These are phyloP conservation scores for Tremellales sp. DNA, from an alignment of 1,284 basidiomycete genomes.

Conservation along the genomic window DNA sequence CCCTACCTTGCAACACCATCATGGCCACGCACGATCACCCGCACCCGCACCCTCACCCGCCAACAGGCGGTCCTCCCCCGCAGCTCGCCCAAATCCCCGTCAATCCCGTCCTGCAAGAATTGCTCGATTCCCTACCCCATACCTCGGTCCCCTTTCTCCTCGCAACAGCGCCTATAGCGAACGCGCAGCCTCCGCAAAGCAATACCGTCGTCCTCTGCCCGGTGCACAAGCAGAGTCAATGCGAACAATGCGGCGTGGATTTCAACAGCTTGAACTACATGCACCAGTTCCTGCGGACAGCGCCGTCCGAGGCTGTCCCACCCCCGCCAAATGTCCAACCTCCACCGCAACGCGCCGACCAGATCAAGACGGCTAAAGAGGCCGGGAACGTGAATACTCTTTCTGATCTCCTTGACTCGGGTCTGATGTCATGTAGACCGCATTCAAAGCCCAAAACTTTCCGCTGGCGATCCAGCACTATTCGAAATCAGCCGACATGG, in stretches of 20 bases:
- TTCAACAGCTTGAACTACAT: slow-evolving; percentile 65
- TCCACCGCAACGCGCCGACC: slow-evolving; percentile 63
- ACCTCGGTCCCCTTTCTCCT: slow-evolving; percentile 32
- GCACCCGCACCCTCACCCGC: slow-evolving; percentile 1
- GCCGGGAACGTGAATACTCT: slow-evolving; percentile 70
- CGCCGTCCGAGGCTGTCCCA: slow-evolving; percentile 67
- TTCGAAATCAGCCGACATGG: slow-evolving; percentile 75
- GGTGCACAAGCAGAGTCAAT: slow-evolving; percentile 64
- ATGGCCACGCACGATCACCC: slow-evolving; percentile 7
- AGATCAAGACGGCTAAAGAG: slow-evolving; percentile 74
- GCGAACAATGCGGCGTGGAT: slow-evolving; percentile 65
- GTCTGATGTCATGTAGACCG: slow-evolving; percentile 52
- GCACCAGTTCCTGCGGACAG: slow-evolving; percentile 62
- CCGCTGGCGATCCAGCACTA: slow-evolving; percentile 77
- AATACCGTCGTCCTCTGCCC: slow-evolving; percentile 54
- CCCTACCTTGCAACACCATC: slow-evolving; percentile 4
- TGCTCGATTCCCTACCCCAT: slow-evolving; percentile 43
- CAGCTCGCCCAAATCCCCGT: slow-evolving; percentile 24
- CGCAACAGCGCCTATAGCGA: slow-evolving; percentile 23
- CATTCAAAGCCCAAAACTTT: slow-evolving; percentile 72
- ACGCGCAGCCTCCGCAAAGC: slow-evolving; percentile 30
- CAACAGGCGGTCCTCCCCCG: slow-evolving; percentile 6
- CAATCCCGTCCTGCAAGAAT: slow-evolving; percentile 37
- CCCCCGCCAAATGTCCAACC: slow-evolving; percentile 68
- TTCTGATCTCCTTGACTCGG: slow-evolving; percentile 8